Evolutionary conservation across 163 green algal species (phyloP).

Genomic region (Trebouxia gelatinosa): DNA sequence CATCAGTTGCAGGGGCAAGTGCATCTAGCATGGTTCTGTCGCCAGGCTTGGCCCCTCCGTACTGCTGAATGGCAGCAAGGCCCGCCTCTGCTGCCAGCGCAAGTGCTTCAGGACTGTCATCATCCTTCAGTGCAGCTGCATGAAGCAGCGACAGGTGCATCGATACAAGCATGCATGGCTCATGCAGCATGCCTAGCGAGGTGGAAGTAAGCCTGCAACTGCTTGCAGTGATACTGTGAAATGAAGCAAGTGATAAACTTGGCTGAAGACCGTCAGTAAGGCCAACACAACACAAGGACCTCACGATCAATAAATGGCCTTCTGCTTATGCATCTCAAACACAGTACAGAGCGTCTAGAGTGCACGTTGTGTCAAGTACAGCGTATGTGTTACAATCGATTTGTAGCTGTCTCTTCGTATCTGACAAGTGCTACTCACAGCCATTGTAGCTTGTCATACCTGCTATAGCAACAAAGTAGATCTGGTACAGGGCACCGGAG

Average conservation of each 20-base stretch:
- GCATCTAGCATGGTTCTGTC: constrained; percentile 89
- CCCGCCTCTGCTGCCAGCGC: constrained; percentile 54
- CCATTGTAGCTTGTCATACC: neutral
- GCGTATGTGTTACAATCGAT: neutral
- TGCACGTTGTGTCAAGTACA: too few relatives aligned
- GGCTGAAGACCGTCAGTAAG: neutral
- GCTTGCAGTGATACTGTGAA: neutral
- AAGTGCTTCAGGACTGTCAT: constrained; percentile 34
- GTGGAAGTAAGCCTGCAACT: neutral
- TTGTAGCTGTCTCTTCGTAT: neutral
- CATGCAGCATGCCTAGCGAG: neutral
- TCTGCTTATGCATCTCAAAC: neutral
- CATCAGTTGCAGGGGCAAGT: constrained; percentile 59
- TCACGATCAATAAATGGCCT: neutral
- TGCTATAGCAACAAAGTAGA: constrained; percentile 70
- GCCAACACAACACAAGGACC: neutral
- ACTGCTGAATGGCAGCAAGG: constrained; percentile 63
- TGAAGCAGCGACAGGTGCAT: neutral
- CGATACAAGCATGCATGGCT: too few relatives aligned
- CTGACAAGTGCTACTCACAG: neutral
- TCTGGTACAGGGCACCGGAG: constrained; percentile 79
- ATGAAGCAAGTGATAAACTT: neutral
- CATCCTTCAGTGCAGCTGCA: constrained; percentile 25
- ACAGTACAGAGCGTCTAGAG: too few relatives aligned
- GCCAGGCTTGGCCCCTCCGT: constrained; percentile 72